Conservation (phyloP, 148 eudicot species). For the Vaccinium vitisidaea region DNA sequence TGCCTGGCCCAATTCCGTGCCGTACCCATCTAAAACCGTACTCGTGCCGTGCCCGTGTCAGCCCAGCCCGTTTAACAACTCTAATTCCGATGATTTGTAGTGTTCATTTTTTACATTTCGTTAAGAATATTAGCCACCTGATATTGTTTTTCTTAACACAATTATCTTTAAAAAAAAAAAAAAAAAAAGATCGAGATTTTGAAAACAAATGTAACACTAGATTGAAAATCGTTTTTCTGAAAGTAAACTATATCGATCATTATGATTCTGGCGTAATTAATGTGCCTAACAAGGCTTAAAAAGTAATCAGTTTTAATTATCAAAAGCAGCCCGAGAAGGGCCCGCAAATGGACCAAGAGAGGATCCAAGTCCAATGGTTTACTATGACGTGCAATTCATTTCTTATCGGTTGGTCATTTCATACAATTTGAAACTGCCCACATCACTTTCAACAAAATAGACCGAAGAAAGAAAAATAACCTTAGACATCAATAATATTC, state of each 20-base stretch:
- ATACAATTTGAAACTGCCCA: not conserved
- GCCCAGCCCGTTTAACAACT: no score
- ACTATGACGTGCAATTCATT: no score
- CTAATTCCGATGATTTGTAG: not conserved
- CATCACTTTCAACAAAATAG: not conserved
- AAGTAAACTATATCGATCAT: not conserved
- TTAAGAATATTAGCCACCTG: not conserved
- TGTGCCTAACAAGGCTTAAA: not conserved
- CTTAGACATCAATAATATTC: no score
- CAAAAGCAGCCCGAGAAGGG: no score
- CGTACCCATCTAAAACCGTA: no score
- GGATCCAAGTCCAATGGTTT: no score
- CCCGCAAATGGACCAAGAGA: not conserved
- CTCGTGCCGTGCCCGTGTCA: no score
- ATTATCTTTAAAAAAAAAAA: not conserved
- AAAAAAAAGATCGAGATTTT: not conserved
- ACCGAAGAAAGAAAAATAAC: not conserved
- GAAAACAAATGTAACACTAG: not conserved
- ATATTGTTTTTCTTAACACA: not conserved
- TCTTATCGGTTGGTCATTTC: not conserved
- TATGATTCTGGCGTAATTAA: not conserved
- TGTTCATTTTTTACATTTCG: not conserved
- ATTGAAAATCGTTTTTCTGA: not conserved
- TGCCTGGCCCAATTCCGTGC: no score
- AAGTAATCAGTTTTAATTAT: no score